Evolutionary conservation across 352 stramenopile species (phyloP), one percentile per base, ranked within the genome.

Genomic region (Thalassiosira mediterranea): DNA sequence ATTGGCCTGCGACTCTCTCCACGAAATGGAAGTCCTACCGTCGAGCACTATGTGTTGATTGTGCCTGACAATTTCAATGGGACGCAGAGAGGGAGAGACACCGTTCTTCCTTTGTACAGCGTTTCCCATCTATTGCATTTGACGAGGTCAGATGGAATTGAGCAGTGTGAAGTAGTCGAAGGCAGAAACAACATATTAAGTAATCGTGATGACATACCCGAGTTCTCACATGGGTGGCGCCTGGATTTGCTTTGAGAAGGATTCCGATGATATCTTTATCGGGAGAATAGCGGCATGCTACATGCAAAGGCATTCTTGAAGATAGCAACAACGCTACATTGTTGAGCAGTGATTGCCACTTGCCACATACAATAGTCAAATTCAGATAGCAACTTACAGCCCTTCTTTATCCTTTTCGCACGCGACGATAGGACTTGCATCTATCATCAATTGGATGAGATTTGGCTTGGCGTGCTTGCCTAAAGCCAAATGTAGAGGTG

Each of bases 201-300:
- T n/a, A n/a, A n/a, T n/a, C n/a, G n/a, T n/a, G n/a, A n/a, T n/a
- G n/a, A n/a, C n/a, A n/a, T n/a, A n/a, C n/a, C 59, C 72, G 72
- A 29, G 54, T 78, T 44, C 56, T 52, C 49, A 37, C 42, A 2
- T 31, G 23, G 8, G 77, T 37, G 44, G 59, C 73, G 38, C 5
- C 25, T 60, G 73, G 59, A 57, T 82, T 66, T 13, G 73, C 60
- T 38, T 82, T 37, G 8, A 82, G 32, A 38, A 82, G 44, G 15
- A 74, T 51, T 29, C 21, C n/a, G 21, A 83, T 62, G 17, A 83
- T 38, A 21, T 59, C 65, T 17, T 71, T 34, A 32, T 83, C 69
- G 31, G 67, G 62, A 32, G 49, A 69, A 49, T 69, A 70, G 25
- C 59, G 51, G 23, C 66, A 74, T 25, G 73, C 73, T 34, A 59